These are phyloP conservation scores for Colletotrichum sp. DNA, from an alignment of 2,329 filamentous ascomycete species.

Conservation along the genomic window DNA sequence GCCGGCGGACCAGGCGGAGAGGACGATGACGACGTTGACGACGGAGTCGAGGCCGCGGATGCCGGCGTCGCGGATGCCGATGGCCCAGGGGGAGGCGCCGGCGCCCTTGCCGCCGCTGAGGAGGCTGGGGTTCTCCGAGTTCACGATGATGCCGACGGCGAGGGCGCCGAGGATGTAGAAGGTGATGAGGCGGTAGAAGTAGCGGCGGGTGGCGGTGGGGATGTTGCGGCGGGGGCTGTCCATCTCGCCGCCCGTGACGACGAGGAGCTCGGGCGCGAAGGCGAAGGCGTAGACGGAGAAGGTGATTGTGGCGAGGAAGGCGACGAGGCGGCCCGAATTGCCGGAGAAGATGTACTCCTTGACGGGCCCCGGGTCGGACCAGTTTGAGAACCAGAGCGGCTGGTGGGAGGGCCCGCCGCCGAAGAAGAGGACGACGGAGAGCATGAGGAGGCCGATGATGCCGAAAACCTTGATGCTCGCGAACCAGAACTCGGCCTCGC, in stretches of 20 bases:
- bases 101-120: constrained; percentile 25
- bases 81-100: constrained; percentile 52
- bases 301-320: constrained; percentile 22
- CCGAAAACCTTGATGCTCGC: constrained; percentile 57
- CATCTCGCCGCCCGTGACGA: constrained; percentile 28
- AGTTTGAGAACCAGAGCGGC: constrained; percentile 21
- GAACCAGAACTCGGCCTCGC: constrained; percentile 64
- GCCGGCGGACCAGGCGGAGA: constrained; percentile 55
- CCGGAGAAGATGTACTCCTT: constrained; percentile 1
- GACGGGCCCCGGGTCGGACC: constrained; percentile 7
- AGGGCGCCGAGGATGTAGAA: constrained; percentile 55
- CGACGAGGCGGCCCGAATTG: constrained; percentile 20
- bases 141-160: constrained; percentile 57
- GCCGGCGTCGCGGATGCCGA: constrained; percentile 55
- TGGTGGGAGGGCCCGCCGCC: constrained; percentile 23
- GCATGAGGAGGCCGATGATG: constrained; percentile 65
- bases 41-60: constrained; percentile 57
- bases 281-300: constrained; percentile 25
- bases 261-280: constrained; percentile 22
- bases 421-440: constrained; percentile 50
- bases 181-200: constrained; percentile 28
- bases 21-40: constrained; percentile 59
- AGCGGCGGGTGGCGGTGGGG: constrained; percentile 25
- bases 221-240: constrained; percentile 50
- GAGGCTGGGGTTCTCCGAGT: constrained; percentile 54